A percentile compares a stretch with the other conserved stretches of the same genome.
phyloP scores from a whole-genome alignment of 2,329 filamentous ascomycete genomes.

The Penicillium sp. region DNA sequence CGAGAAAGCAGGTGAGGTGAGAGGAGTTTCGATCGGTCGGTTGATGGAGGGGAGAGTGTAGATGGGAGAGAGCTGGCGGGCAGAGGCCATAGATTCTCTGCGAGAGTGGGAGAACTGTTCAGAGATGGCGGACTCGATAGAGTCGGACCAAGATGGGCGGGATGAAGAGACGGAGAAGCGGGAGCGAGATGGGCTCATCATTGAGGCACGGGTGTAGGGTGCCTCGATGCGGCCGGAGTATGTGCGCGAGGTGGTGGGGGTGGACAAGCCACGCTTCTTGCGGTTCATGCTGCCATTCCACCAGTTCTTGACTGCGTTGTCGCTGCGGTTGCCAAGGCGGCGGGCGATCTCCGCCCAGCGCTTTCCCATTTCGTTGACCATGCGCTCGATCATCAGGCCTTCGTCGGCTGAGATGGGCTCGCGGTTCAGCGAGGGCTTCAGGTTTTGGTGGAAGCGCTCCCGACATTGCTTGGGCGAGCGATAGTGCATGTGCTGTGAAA shows the following conservation, averaged over 20 bases:
- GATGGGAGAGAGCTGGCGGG: slow-evolving; percentile 40
- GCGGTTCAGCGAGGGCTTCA: slow-evolving; percentile 75
- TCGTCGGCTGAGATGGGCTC: slow-evolving; percentile 72
- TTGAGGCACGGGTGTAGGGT: slow-evolving; percentile 39
- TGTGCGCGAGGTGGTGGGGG: slow-evolving; percentile 36
- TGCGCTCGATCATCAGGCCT: slow-evolving; percentile 70
- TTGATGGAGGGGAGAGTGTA: slow-evolving; percentile 41
- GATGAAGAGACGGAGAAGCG: slow-evolving; percentile 30
- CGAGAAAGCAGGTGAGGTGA: slow-evolving; percentile 66
- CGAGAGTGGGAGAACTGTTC: slow-evolving; percentile 22
- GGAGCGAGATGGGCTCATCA: slow-evolving; percentile 31
- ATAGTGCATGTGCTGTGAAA: slow-evolving; percentile 72
- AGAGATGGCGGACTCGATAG: slow-evolving; percentile 13
- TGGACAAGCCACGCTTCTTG: slow-evolving; percentile 55
- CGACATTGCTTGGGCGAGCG: slow-evolving; percentile 93
- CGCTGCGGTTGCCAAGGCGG: slow-evolving; percentile 77
- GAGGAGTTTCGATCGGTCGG: slow-evolving; percentile 54
- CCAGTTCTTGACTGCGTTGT: slow-evolving; percentile 98
- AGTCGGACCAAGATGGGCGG: slow-evolving; percentile 26
- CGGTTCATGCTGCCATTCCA: slow-evolving; percentile 94
- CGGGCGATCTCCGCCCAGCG: slow-evolving; percentile 93
- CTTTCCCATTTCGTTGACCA: slow-evolving; percentile 78
- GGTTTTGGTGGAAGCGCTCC: slow-evolving; percentile 90
- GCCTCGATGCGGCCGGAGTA: slow-evolving; percentile 41
- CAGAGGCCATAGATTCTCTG: slow-evolving; percentile 26